phyloP scores from a whole-genome alignment of 371 early-diverging fungal genomes.

The Thermomucor indicae-seudaticae region DNA sequence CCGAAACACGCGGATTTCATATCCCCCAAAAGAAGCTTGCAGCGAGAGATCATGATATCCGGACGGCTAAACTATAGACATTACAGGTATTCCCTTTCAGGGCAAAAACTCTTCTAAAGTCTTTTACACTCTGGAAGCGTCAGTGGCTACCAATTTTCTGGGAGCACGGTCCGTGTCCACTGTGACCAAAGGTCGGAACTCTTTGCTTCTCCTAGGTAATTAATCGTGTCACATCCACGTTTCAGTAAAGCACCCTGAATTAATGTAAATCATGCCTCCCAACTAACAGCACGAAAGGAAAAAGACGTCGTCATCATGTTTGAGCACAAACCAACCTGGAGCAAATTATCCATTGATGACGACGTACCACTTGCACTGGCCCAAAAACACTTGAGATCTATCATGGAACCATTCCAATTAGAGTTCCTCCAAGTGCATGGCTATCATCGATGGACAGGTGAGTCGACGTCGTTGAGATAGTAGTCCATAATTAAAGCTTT shows the following conservation, averaged over 20 bases:
- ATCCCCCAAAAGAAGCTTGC: background rate
- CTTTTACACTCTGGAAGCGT: constrained; percentile 30
- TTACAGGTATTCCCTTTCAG: constrained; percentile 11
- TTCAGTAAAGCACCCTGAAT: background rate
- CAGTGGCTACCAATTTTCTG: constrained; percentile 4
- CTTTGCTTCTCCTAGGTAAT: constrained; percentile 30
- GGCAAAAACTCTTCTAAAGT: constrained; percentile 3
- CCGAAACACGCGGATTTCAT: background rate
- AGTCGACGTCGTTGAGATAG: too few relatives aligned
- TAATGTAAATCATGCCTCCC: background rate
- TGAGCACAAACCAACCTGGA: constrained; percentile 37
- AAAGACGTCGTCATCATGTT: constrained; percentile 25
- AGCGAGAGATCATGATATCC: background rate
- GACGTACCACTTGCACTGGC: constrained; percentile 23
- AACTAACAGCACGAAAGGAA: constrained; percentile 2
- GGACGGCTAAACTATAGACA: background rate
- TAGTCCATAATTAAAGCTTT: too few relatives aligned
- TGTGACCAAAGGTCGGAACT: constrained; percentile 19
- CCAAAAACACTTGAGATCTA: constrained; percentile 18
- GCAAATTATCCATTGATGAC: constrained; percentile 13
- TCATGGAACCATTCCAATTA: constrained; percentile 31
- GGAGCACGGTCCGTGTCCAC: constrained; percentile 9
- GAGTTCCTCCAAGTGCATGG: constrained; percentile 25
- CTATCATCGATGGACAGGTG: constrained; percentile 32
- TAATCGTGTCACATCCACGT: background rate